Base-by-base conservation (phyloP, 2,329 filamentous ascomycete species). In the Nigrospora osmanthi region DNA sequence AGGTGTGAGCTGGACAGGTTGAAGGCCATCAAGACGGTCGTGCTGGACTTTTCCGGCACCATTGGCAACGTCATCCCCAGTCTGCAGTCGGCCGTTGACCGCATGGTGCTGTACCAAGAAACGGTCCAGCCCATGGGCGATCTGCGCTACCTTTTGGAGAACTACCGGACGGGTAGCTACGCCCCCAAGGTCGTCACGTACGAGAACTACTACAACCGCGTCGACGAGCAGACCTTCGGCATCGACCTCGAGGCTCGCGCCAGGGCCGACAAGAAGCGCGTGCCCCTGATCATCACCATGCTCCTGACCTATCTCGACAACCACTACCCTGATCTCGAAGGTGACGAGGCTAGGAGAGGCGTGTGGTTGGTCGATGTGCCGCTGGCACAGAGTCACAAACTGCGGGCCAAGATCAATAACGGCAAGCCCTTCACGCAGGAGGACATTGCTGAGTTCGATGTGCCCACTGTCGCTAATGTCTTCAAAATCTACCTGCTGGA, bases 71-170 rank as follows among this genome's bases (percentile, higher is more conserved):
- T 96, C 57, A 97, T 98, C 51, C 94, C 93, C 15, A 94, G 87
- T 59, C 71, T 98, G 50, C 93, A 97, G 67, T 91, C 91, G 47
- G 89, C 90, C 0, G 89, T 98, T 19, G 93, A 98, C 69, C 89
- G 94, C 62, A 96, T 98, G 90, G 89, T 98, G 83, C 76, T 98
- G 39, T 98, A 94, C 69, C 93, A 98, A 65, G 93, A 98, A 72
- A 97, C 93, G 1, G 87, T 98, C n/a, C 93, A 97, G 65, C 93
- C 93, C 6, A 64, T 83, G 40, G 87, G 88, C 35, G 93, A 98
- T 65, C 71, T 98, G 54, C 80, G 93, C 51, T 98, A 97, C 64
- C 77, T 98, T 48, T 75, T 98, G 38, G 93, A 98, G 69, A 98
- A 91, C 62, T 98, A 98, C 68, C 85, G 90, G 51, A 98, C 93